Evolutionary conservation across 176 grass and related monocot species (phyloP).

Genomic region (Cenchrus purpureus): DNA sequence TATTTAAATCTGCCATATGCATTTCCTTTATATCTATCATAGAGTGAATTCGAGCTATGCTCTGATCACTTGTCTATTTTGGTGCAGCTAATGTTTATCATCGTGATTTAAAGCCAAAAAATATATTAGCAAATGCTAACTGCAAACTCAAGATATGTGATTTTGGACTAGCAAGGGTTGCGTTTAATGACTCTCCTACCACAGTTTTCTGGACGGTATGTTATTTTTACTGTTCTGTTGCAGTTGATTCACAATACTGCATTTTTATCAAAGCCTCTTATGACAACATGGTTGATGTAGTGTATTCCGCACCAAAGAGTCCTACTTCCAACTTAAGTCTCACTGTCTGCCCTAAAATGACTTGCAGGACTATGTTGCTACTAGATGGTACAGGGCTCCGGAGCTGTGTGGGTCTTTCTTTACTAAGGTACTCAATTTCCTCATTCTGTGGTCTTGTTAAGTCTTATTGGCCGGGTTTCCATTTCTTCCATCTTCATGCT

Average conservation of each 20-base stretch:
- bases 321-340: conserved; percentile 25
- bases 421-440: conserved; percentile 72
- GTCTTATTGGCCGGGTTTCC: conserved; percentile 33
- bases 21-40: conserved; percentile 19
- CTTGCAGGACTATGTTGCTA: conserved; percentile 96
- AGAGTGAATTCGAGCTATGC: not conserved
- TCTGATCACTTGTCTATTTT: conserved; percentile 40
- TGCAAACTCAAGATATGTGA: conserved; percentile 99
- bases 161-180: conserved; percentile 98
- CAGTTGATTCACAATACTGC: not conserved
- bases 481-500: not conserved
- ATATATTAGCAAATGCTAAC: conserved; percentile 98
- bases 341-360: conserved; percentile 11
- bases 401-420: conserved; percentile 98
- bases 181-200: conserved; percentile 83
- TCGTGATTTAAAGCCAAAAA: conserved; percentile 96
- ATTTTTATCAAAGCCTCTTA: not conserved
- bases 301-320: not conserved
- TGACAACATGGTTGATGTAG: not conserved
- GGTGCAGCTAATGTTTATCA: conserved; percentile 97
- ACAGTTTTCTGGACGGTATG: conserved; percentile 98
- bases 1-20: not conserved
- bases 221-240: conserved; percentile 7
- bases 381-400: conserved; percentile 98
- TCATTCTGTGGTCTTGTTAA: conserved; percentile 29